phyloP scores from a whole-genome alignment of 2,329 filamentous ascomycete genomes.

The Apiospora kogelbergensis region DNA sequence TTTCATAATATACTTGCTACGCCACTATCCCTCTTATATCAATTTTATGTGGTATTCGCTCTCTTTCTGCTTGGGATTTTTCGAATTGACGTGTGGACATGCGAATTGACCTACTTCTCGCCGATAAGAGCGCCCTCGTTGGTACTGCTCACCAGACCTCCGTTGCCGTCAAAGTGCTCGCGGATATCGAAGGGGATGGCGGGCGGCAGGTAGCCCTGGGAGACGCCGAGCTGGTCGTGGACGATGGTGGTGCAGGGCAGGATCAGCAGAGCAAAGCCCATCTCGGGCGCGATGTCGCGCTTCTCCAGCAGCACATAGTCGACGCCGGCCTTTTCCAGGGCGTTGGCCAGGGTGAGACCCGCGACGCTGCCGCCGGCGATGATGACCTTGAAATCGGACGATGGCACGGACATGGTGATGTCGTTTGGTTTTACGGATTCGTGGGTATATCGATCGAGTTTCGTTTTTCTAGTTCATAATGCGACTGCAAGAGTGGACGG shows the following conservation, averaged over 20 bases:
- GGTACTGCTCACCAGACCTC: background rate
- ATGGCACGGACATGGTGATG: background rate
- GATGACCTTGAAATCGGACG: conserved; percentile 17
- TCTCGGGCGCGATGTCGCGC: conserved; percentile 19
- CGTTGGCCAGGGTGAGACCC: conserved; percentile 25
- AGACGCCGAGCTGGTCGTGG: conserved; percentile 26
- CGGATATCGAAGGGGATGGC: background rate
- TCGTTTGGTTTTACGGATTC: background rate
- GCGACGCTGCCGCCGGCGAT: conserved; percentile 29
- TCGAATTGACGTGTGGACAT: background rate
- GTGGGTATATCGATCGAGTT: background rate
- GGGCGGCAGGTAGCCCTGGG: conserved; percentile 5
- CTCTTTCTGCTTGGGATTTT: no score
- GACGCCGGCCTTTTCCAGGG: conserved; percentile 24
- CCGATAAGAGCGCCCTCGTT: background rate
- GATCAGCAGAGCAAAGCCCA: conserved; percentile 24
- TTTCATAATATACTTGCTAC: background rate
- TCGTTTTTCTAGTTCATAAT: background rate
- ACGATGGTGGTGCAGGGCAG: conserved; percentile 26
- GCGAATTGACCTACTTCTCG: background rate
- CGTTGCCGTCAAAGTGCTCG: background rate
- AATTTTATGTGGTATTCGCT: no score
- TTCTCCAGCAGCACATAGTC: conserved; percentile 29
- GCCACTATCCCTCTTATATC: background rate
- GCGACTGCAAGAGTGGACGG: background rate